phyloP scores from a whole-genome alignment of 257 asterid genomes.

The Forsythia viridissima region DNA sequence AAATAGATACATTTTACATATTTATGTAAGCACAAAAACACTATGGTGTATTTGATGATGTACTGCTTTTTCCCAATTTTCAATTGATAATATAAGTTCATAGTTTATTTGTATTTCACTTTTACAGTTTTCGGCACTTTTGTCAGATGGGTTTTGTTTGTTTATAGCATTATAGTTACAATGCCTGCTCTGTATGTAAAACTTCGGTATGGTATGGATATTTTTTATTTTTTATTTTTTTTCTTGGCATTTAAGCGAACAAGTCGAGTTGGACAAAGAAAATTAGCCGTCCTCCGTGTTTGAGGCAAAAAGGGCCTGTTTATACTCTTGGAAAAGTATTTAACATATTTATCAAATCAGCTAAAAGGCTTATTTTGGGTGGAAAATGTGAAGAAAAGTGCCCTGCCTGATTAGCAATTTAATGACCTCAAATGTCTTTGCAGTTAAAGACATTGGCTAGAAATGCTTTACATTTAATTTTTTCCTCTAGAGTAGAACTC shows the following conservation, averaged over 20 bases:
- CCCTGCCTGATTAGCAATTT: background rate
- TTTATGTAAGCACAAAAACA: slow-evolving; percentile 13
- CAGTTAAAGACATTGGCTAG: background rate
- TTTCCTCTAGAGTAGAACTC: background rate
- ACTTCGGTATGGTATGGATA: background rate
- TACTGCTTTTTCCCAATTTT: slow-evolving; percentile 22
- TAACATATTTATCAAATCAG: no score
- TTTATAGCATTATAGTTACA: background rate
- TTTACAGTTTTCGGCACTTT: background rate
- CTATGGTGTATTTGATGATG: slow-evolving; percentile 22
- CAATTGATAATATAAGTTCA: background rate
- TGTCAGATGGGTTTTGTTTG: background rate
- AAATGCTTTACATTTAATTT: background rate
- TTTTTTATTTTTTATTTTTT: background rate
- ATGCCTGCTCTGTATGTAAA: background rate
- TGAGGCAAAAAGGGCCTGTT: background rate
- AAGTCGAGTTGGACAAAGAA: background rate
- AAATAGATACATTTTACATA: background rate
- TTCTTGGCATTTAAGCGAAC: background rate
- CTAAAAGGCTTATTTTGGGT: background rate
- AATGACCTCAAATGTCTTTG: background rate
- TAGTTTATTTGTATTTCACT: slow-evolving; percentile 3
- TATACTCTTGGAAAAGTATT: background rate
- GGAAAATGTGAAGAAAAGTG: background rate
- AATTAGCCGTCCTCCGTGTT: background rate